phyloP scores from a whole-genome alignment of 2,329 filamentous ascomycete genomes.

The Catunica adiposa region DNA sequence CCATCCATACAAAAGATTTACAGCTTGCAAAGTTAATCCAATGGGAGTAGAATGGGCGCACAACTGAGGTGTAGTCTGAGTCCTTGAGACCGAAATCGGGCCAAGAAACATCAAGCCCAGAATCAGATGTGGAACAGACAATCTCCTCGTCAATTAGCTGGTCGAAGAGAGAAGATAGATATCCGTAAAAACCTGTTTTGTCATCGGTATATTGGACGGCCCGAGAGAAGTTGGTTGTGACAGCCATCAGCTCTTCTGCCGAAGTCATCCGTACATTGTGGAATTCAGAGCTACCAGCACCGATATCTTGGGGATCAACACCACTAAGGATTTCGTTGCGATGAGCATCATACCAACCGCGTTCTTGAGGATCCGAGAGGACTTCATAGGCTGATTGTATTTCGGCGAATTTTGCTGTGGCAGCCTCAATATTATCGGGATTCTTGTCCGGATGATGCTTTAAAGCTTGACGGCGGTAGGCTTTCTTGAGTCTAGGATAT shows the following conservation, averaged over 20 bases:
- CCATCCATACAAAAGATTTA: slow-evolving; percentile 82
- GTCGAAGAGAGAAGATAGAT: slow-evolving; percentile 59
- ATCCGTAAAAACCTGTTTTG: slow-evolving; percentile 70
- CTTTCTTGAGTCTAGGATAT: slow-evolving; percentile 62
- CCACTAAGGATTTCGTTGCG: slow-evolving; percentile 66
- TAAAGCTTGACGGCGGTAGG: slow-evolving; percentile 77
- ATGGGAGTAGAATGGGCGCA: slow-evolving; percentile 61
- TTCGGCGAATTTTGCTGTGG: slow-evolving; percentile 77
- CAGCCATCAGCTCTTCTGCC: slow-evolving; percentile 57
- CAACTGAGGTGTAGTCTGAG: slow-evolving; percentile 59
- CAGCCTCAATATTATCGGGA: slow-evolving; percentile 64
- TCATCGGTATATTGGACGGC: slow-evolving; percentile 66
- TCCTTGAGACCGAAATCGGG: slow-evolving; percentile 67
- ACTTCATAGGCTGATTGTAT: slow-evolving; percentile 88
- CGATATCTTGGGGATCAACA: slow-evolving; percentile 31
- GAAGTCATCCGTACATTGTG: slow-evolving; percentile 61
- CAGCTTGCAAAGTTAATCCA: slow-evolving; percentile 73
- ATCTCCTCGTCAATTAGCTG: slow-evolving; percentile 67
- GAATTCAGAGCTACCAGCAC: slow-evolving; percentile 39
- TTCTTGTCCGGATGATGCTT: slow-evolving; percentile 94
- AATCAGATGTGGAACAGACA: slow-evolving; percentile 37
- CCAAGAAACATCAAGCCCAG: slow-evolving; percentile 53
- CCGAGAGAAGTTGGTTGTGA: slow-evolving; percentile 68
- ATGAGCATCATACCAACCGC: slow-evolving; percentile 95
- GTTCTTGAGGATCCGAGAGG: slow-evolving; percentile 87